phyloP scores from a whole-genome alignment of 2,329 filamentous ascomycete genomes.

The Pseudopithomyces chartarum region DNA sequence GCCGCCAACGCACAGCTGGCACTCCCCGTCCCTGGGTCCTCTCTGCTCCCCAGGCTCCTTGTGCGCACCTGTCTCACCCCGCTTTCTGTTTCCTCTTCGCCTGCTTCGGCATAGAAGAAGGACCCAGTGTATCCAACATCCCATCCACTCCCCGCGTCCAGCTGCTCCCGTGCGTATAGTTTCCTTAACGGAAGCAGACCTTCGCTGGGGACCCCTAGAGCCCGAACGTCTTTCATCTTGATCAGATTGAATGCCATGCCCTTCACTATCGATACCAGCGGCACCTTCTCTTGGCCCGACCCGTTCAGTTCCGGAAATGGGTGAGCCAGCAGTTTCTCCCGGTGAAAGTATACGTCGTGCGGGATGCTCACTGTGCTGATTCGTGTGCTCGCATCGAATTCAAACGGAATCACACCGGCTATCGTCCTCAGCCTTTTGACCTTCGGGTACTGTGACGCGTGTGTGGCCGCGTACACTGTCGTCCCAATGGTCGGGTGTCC shows the following conservation, averaged over 20 bases:
- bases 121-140: slow-evolving; percentile 55
- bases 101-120: slow-evolving; percentile 62
- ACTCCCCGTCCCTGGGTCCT: slow-evolving; percentile 57
- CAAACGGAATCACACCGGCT: slow-evolving; percentile 23
- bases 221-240: slow-evolving; percentile 62
- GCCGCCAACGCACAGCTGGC: slow-evolving; percentile 51
- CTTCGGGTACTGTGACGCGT: slow-evolving; percentile 19
- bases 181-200: slow-evolving; percentile 50
- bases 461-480: slow-evolving; percentile 50
- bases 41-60: slow-evolving; percentile 59
- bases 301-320: slow-evolving; percentile 23
- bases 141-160: slow-evolving; percentile 50
- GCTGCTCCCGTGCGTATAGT: slow-evolving; percentile 32
- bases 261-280: slow-evolving; percentile 60
- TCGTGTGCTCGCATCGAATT: slow-evolving; percentile 1
- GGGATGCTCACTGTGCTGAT: slow-evolving; percentile 64
- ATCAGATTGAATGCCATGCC: slow-evolving; percentile 74
- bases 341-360: slow-evolving; percentile 68
- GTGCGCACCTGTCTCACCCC: slow-evolving; percentile 52
- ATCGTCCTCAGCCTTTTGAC: slow-evolving; percentile 18
- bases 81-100: slow-evolving; percentile 30
- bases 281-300: slow-evolving; percentile 21
- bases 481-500: slow-evolving; percentile 63
- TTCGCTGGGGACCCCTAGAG: slow-evolving; percentile 26
- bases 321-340: slow-evolving; percentile 38